Percentiles rank a stretch among this genome's conserved stretches.
Evolutionary conservation across 176 grass and related monocot species (phyloP).

Genomic region (Puccinellia tenuiflora): DNA sequence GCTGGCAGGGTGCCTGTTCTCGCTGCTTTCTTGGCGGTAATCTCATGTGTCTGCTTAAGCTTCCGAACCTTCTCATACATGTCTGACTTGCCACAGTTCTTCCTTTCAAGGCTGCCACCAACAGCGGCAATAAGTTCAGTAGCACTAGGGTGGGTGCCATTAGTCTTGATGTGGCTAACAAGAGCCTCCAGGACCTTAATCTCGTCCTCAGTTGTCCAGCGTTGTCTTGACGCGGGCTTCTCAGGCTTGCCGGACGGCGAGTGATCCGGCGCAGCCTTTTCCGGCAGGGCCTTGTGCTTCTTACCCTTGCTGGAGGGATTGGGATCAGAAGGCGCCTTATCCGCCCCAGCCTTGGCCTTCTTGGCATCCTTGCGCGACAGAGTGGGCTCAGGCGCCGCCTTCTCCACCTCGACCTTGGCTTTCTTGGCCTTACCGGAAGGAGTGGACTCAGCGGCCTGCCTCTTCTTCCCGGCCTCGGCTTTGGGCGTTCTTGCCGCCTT

Average conservation of each 20-base stretch:
- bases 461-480: constrained; percentile 19
- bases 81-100: background rate
- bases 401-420: background rate
- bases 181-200: constrained; percentile 24
- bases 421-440: constrained; percentile 13
- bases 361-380: background rate
- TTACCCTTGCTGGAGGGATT: background rate
- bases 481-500: background rate
- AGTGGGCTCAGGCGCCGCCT: background rate
- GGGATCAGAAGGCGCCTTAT: background rate
- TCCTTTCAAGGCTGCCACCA: constrained; percentile 11
- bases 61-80: constrained; percentile 28
- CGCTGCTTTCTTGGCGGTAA: background rate
- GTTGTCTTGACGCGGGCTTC: background rate
- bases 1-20: background rate
- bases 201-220: constrained; percentile 13
- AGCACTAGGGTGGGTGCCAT: background rate
- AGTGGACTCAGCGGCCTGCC: background rate
- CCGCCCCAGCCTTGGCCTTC: background rate
- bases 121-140: background rate
- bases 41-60: background rate
- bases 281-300: background rate
- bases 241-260: background rate
- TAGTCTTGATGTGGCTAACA: background rate
- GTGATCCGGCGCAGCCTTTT: background rate